Evolutionary conservation across 2,329 filamentous ascomycete species (phyloP).

Genomic region (Botrytis fragariae): DNA sequence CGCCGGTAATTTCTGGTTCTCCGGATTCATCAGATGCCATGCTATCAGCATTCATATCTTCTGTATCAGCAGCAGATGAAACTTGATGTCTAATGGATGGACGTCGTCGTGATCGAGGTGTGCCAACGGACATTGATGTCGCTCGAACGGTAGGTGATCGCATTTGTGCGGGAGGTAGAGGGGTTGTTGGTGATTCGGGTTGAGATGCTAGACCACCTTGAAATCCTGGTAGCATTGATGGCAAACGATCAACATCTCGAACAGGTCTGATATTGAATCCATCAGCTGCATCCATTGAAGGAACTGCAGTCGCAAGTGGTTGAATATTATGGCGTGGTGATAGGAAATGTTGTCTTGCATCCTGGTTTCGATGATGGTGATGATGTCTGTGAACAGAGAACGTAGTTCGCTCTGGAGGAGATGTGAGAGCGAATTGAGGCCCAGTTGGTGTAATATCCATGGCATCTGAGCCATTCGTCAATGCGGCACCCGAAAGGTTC

Average conservation of each 20-base stretch:
- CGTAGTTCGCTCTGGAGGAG: constrained; percentile 67
- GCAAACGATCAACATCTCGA: constrained; percentile 77
- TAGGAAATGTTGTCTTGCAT: constrained; percentile 49
- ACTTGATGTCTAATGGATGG: constrained; percentile 88
- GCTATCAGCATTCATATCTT: constrained; percentile 84
- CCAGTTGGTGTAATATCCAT: constrained; percentile 61
- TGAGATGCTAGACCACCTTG: constrained; percentile 75
- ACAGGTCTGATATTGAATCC: constrained; percentile 74
- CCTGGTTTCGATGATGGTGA: constrained; percentile 52
- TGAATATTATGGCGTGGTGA: constrained; percentile 57
- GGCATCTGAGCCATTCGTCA: constrained; percentile 46
- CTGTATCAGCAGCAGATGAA: constrained; percentile 80
- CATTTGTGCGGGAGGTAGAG: constrained; percentile 65
- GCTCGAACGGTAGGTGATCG: constrained; percentile 55
- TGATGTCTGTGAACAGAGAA: constrained; percentile 56
- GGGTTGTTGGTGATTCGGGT: constrained; percentile 86
- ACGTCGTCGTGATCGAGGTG: constrained; percentile 61
- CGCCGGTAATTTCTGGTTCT: constrained; percentile 67
- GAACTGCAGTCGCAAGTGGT: constrained; percentile 64
- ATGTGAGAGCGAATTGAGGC: constrained; percentile 62
- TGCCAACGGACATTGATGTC: constrained; percentile 51
- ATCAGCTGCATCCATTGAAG: constrained; percentile 66
- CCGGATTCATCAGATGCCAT: constrained; percentile 74
- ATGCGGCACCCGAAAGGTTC: constrained; percentile 48
- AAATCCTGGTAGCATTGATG: constrained; percentile 73